Percentiles rank a stretch among this genome's conserved stretches.
phyloP scores from a whole-genome alignment of 306 rosid species.

The Malus sieversii region DNA sequence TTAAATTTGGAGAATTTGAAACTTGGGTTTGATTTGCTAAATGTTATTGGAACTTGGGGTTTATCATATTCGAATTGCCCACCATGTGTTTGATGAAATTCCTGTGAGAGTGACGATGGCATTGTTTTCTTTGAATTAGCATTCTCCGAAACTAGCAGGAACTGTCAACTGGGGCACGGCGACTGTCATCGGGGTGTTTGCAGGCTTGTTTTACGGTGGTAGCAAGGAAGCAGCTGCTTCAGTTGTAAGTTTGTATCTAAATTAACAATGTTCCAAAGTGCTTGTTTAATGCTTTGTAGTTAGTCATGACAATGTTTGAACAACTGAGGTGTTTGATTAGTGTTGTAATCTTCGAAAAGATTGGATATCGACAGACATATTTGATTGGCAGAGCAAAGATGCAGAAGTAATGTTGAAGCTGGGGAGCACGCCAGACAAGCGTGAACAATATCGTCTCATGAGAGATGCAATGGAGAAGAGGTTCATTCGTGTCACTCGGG shows the following conservation, averaged over 20 bases:
- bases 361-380: no score
- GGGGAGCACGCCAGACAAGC: conserved; percentile 91
- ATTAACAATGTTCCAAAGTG: background rate
- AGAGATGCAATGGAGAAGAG: conserved; percentile 99
- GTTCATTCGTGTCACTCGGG: conserved; percentile 66
- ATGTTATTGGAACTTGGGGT: background rate
- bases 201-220: conserved; percentile 91
- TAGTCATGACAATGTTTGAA: background rate
- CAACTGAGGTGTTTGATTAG: background rate
- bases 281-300: background rate
- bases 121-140: conserved; percentile 29
- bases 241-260: conserved; percentile 51
- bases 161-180: conserved; percentile 84
- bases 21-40: background rate
- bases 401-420: conserved; percentile 88
- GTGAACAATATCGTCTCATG: conserved; percentile 78
- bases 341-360: background rate
- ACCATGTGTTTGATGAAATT: background rate
- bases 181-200: conserved; percentile 77
- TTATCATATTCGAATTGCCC: background rate
- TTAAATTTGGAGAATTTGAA: background rate
- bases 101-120: background rate
- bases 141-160: conserved; percentile 54
- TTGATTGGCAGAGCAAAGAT: conserved; percentile 69
- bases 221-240: conserved; percentile 95